Evolutionary conservation across 169 alveolate species (phyloP), one percentile per base, ranked within the genome.

Genomic region (Plasmodium yoelii): DNA sequence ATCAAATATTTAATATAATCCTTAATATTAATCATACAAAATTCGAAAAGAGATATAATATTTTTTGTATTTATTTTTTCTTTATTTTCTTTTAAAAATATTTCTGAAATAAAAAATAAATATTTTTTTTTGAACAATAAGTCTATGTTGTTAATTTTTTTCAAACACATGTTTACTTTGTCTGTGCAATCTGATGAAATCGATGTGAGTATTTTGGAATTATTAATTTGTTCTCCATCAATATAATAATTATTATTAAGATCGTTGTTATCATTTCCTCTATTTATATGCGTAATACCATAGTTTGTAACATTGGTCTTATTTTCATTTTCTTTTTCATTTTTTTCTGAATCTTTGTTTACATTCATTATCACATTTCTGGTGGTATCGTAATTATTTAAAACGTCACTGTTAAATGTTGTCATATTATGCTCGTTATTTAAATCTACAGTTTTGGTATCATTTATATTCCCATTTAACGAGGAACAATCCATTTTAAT

Each of bases 21-120:
- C 46, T 67, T 67, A 82, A 82, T 82, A 28, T 15, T 65, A 55
- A 61, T 15, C 82, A 82, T 82, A 59, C 75, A 42, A 55, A 82
- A 44, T 55, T 82, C 90, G 22, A 67, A 82, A 28, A 82, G 71
- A 1, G 90, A 60, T 55, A 82, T 82, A 53, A 53, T 53, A 22
- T 82, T 82, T 57, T 82, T 82, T 44, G 68, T 34, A 55, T 70
- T 82, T 34, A 82, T 82, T 82, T 82, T 82, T 28, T 82, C 68
- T 53, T 28, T 82, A 46, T 60, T 67, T 67, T 82, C 90, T 55
- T 49, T 82, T 82, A 82, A 26, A 56, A 82, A 82, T 22, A 82
- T 67, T 34, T 67, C 80, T 8, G 90, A 82, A n/a, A 82, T 82
- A 53, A 82, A 82, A 70, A 82, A 82, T n/a, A 68, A 26, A 70